These are phyloP conservation scores for Crithidia thermophila DNA, from an alignment of 208 protist genomes.

Conservation along the genomic window DNA sequence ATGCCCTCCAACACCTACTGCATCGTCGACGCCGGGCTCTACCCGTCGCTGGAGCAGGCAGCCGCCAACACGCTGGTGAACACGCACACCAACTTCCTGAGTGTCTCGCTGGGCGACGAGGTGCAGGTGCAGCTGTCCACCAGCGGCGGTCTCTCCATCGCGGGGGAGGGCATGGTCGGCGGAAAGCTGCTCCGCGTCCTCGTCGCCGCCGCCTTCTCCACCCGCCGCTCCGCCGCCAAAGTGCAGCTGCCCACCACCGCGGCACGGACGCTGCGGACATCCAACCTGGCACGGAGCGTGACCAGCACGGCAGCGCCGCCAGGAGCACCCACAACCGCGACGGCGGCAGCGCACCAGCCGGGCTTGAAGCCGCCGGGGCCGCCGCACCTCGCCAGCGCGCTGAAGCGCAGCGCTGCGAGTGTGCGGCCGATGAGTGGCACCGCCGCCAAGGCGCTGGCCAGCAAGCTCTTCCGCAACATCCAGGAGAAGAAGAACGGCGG, in stretches of 20 bases:
- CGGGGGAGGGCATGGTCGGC: constrained; percentile 30
- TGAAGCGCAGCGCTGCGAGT: constrained; percentile 8
- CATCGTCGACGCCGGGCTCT: constrained; percentile 68
- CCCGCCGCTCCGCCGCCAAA: constrained; percentile 11
- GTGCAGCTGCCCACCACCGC: constrained; percentile 25
- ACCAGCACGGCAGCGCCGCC: neutral
- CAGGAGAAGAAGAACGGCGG: constrained; percentile 36
- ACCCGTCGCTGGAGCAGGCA: constrained; percentile 24
- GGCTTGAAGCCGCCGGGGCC: neutral
- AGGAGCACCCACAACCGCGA: neutral
- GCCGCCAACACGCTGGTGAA: constrained; percentile 40
- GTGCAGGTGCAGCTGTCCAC: constrained; percentile 62
- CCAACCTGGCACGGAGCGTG: constrained; percentile 19
- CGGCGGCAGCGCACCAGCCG: neutral
- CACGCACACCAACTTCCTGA: constrained; percentile 76
- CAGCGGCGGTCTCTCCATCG: constrained; percentile 21
- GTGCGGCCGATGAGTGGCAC: constrained; percentile 4
- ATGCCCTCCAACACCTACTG: constrained; percentile 49
- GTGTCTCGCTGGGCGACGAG: constrained; percentile 55
- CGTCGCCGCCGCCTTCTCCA: constrained; percentile 13
- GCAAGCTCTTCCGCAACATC: constrained; percentile 51
- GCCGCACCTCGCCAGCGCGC: neutral
- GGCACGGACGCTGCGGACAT: constrained; percentile 19
- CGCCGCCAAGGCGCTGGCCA: constrained; percentile 41
- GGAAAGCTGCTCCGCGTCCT: constrained; percentile 40